Evolutionary conservation across 192 early-diverging fungal species (phyloP).

Genomic region (Linderina pennispora): DNA sequence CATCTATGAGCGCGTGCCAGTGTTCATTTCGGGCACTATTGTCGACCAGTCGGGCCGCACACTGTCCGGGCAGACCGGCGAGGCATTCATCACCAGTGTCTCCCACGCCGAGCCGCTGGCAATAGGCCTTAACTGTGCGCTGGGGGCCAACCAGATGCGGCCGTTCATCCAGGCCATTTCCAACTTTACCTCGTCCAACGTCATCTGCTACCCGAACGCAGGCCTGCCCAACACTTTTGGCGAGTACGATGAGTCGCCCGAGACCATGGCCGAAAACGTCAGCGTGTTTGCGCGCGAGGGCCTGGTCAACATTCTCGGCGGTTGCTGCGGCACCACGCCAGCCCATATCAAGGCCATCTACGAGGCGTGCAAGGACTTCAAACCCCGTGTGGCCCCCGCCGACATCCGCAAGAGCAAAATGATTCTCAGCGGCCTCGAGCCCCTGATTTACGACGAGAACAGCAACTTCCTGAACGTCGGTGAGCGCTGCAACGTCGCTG

Average conservation of each 20-base stretch:
- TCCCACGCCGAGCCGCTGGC: conserved; percentile 76
- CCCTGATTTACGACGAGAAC: conserved; percentile 69
- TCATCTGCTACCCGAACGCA: conserved; percentile 96
- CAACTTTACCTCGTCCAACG: conserved; percentile 69
- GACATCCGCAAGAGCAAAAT: conserved; percentile 64
- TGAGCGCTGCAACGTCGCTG: conserved; percentile 96
- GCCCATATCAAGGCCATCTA: conserved; percentile 83
- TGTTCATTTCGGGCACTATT: conserved; percentile 88
- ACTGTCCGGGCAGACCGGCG: conserved; percentile 93
- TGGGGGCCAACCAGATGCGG: conserved; percentile 90
- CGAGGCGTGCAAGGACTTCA: conserved; percentile 66
- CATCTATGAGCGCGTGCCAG: conserved; percentile 61
- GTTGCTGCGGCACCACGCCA: conserved; percentile 96
- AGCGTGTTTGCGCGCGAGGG: conserved; percentile 85
- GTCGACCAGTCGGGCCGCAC: conserved; percentile 96
- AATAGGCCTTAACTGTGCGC: conserved; percentile 85
- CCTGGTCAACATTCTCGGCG: conserved; percentile 93
- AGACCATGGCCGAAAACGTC: conserved; percentile 79
- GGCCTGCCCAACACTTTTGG: conserved; percentile 97
- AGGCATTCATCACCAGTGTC: conserved; percentile 88
- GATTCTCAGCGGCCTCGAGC: conserved; percentile 82
- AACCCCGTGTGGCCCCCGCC: conserved; percentile 71
- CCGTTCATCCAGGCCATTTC: conserved; percentile 92
- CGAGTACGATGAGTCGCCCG: conserved; percentile 89
- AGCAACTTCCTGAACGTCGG: conserved; percentile 94